Evolutionary conservation across 2,329 filamentous ascomycete species (phyloP).

Genomic region (Neurospora sp.): DNA sequence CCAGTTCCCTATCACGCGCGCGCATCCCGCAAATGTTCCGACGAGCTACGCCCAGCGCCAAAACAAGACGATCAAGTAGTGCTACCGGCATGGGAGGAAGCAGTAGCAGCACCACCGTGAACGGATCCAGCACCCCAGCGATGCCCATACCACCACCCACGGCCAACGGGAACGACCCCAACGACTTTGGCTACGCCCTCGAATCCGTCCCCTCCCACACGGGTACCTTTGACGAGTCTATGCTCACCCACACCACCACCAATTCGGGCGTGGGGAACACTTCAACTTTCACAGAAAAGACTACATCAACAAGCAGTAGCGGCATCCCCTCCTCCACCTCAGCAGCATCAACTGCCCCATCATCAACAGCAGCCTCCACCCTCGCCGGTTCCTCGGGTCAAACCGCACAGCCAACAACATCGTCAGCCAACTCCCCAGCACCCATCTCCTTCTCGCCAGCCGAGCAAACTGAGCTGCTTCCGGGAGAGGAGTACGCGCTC

Average conservation of each 20-base stretch:
- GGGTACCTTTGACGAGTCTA: background rate
- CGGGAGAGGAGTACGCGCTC: constrained; percentile 80
- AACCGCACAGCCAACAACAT: background rate
- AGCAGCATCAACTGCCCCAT: constrained; percentile 14
- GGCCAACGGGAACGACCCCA: constrained; percentile 9
- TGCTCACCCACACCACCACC: background rate
- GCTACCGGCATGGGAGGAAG: constrained; percentile 20
- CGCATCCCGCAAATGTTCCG: constrained; percentile 80
- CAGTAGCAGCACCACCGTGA: background rate
- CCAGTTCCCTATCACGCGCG: constrained; percentile 63
- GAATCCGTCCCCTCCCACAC: constrained; percentile 4
- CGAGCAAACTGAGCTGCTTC: constrained; percentile 51
- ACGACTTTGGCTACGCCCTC: constrained; percentile 6
- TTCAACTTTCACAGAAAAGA: background rate
- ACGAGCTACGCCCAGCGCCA: constrained; percentile 45
- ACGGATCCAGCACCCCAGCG: background rate
- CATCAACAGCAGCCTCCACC: constrained; percentile 7
- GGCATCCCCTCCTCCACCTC: background rate
- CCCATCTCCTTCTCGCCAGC: constrained; percentile 16
- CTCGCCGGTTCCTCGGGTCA: constrained; percentile 11
- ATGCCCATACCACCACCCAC: background rate
- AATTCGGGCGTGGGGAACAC: background rate
- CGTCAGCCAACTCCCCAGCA: constrained; percentile 14
- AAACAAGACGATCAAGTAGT: constrained; percentile 47
- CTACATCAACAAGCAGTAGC: constrained; percentile 2